Percentiles rank a stretch among this genome's conserved stretches.
Conservation (phyloP, 2,329 filamentous ascomycete species). For the Neoscytalidium dimidiatum region DNA sequence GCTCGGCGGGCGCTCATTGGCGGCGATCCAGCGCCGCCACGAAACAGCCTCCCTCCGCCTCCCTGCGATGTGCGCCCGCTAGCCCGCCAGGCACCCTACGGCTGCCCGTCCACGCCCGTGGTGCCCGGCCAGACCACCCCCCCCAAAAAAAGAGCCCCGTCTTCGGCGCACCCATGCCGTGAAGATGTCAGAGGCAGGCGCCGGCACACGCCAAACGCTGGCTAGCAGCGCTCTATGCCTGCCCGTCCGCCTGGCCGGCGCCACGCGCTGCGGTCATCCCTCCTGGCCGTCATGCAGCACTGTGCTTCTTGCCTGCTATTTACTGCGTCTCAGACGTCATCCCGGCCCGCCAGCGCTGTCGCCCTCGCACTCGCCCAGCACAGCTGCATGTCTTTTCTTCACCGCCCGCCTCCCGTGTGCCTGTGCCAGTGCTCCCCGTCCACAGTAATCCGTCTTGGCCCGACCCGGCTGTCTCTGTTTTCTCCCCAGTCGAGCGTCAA, state of each 20-base stretch:
- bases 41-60: slow-evolving; percentile 11
- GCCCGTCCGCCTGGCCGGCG: not conserved
- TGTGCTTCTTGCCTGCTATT: slow-evolving; percentile 5
- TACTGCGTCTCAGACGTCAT: slow-evolving; percentile 15
- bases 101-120: not conserved
- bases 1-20: not conserved
- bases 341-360: not conserved
- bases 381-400: not conserved
- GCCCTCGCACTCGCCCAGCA: no score
- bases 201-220: not conserved
- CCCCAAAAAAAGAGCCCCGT: slow-evolving; percentile 9
- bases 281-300: not conserved
- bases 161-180: slow-evolving; percentile 4
- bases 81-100: slow-evolving; percentile 10
- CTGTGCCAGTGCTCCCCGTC: not conserved
- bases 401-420: not conserved
- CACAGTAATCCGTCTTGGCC: not conserved
- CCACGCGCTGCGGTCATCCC: not conserved
- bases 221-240: not conserved
- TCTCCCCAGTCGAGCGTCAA: slow-evolving; percentile 9
- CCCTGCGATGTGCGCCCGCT: slow-evolving; percentile 4
- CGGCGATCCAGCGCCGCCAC: slow-evolving; percentile 12
- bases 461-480: not conserved
- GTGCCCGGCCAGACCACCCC: slow-evolving; percentile 1
- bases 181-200: slow-evolving; percentile 1